These are phyloP conservation scores for Kwoniella dendrophila DNA, from an alignment of 768 basidiomycete species.

Conservation along the genomic window DNA sequence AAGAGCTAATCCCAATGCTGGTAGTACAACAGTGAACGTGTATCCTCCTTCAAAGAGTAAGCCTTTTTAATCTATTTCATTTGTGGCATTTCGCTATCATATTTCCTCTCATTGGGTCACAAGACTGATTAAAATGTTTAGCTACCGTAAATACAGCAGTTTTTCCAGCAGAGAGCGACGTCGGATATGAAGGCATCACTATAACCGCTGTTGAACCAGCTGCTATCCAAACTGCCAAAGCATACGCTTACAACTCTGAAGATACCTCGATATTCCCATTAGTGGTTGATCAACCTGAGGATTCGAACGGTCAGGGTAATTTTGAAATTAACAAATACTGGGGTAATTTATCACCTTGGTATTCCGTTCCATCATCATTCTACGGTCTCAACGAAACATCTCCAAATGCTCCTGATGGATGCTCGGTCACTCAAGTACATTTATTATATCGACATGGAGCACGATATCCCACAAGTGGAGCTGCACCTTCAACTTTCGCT, in stretches of 20 bases:
- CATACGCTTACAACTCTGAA: conserved; percentile 36
- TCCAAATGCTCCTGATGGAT: conserved; percentile 46
- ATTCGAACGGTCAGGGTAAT: background rate
- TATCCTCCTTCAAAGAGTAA: conserved; percentile 46
- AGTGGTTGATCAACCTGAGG: conserved; percentile 26
- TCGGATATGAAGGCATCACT: conserved; percentile 47
- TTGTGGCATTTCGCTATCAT: background rate
- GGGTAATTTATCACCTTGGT: conserved; percentile 54
- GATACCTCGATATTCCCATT: conserved; percentile 40
- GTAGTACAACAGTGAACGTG: conserved; percentile 40
- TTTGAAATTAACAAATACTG: conserved; percentile 49
- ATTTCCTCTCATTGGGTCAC: background rate
- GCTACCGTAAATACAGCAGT: conserved; percentile 33
- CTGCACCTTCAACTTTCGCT: conserved; percentile 43
- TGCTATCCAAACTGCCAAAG: conserved; percentile 42
- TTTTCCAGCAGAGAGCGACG: conserved; percentile 46
- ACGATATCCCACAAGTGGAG: conserved; percentile 53
- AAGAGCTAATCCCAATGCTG: conserved; percentile 27
- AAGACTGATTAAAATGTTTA: background rate
- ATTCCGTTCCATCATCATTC: conserved; percentile 42
- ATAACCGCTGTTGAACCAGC: conserved; percentile 50
- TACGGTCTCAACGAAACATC: conserved; percentile 53
- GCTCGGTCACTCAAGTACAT: conserved; percentile 50
- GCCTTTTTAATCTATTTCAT: conserved; percentile 7
- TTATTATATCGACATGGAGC: conserved; percentile 48